Conservation (phyloP, 2,329 filamentous ascomycete genomes). For the Talaromyces sp. region DNA sequence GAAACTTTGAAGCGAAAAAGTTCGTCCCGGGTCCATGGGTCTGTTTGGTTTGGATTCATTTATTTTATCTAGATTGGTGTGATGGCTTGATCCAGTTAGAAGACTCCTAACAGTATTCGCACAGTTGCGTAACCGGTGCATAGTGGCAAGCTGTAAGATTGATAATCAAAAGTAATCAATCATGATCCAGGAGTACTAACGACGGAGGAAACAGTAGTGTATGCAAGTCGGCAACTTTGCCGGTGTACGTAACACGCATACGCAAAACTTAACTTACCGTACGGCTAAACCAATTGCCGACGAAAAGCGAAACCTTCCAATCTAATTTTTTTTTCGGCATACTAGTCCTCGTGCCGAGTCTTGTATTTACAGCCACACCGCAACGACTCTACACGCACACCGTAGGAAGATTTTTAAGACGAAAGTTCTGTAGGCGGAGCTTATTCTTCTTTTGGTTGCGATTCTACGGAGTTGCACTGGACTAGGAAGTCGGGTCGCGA, state of each 20-base stretch:
- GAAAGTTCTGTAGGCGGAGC: background rate
- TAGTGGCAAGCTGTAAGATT: background rate
- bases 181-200: background rate
- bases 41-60: background rate
- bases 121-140: background rate
- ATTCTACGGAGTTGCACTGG: background rate
- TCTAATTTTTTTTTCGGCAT: background rate
- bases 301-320: background rate
- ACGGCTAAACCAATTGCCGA: background rate
- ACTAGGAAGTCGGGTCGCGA: background rate
- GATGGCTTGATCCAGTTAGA: background rate
- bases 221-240: conserved; percentile 7
- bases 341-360: background rate
- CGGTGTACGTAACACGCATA: background rate
- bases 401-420: background rate
- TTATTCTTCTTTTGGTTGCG: background rate
- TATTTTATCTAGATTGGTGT: background rate
- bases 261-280: background rate
- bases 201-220: background rate
- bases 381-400: background rate
- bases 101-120: background rate
- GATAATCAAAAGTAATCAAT: background rate
- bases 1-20: background rate
- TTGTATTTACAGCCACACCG: background rate
- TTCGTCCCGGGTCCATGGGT: background rate